A percentile compares a stretch with the other conserved stretches of the same genome.
These are phyloP conservation scores for Glomus cerebriforme DNA, from an alignment of 192 early-diverging fungal species.

Conservation along the genomic window DNA sequence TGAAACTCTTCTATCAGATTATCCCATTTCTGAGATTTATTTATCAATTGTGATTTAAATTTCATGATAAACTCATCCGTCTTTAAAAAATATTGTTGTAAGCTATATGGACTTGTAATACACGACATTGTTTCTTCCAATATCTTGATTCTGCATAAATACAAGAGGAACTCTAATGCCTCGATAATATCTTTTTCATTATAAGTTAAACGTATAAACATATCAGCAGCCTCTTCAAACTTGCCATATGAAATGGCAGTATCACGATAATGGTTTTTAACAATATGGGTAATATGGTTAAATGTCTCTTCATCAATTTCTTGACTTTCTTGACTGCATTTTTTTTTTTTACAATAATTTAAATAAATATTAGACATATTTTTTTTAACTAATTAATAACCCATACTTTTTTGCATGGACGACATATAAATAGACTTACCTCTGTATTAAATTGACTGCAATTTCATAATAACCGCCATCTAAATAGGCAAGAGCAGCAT, in stretches of 20 bases:
- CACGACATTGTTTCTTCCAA: background rate
- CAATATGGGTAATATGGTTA: background rate
- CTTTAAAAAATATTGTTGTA: background rate
- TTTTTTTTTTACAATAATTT: background rate
- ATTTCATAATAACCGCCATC: background rate
- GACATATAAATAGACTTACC: background rate
- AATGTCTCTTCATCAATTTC: background rate
- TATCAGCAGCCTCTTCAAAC: constrained; percentile 2
- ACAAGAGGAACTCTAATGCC: background rate
- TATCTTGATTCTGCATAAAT: constrained; percentile 15
- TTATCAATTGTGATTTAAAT: background rate
- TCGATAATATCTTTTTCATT: background rate
- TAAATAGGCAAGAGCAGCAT: constrained; percentile 8
- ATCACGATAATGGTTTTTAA: background rate
- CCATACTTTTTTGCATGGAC: too few relatives aligned
- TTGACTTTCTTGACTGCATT: background rate
- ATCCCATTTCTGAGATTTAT: background rate
- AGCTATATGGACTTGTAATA: background rate
- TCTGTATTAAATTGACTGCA: constrained; percentile 13
- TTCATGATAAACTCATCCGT: too few relatives aligned
- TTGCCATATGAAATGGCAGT: background rate
- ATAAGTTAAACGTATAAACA: background rate
- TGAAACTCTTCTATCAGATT: background rate
- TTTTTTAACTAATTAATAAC: too few relatives aligned
- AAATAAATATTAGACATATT: background rate